A percentile compares a stretch with the other conserved stretches of the same genome.
These are phyloP conservation scores for Cladosporium sphaerospermum DNA, from an alignment of 2,329 filamentous ascomycete genomes.

Conservation along the genomic window DNA sequence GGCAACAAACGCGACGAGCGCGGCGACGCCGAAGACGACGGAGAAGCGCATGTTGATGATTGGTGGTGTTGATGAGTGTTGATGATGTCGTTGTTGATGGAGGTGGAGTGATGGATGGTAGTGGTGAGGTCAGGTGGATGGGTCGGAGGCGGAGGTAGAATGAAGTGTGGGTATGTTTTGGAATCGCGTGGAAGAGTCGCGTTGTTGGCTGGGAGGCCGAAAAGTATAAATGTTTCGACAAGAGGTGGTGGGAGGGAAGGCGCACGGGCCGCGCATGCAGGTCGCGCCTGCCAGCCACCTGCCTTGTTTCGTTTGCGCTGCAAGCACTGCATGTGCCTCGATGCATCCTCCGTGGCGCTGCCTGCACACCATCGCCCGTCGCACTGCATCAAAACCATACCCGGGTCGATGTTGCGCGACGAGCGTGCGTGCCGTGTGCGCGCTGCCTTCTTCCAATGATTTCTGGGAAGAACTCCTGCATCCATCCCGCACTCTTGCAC, in stretches of 20 bases:
- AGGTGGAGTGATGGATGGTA: not conserved
- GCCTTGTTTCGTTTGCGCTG: conserved; percentile 11
- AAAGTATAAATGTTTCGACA: conserved; percentile 11
- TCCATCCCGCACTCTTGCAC: not conserved
- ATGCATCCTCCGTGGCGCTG: conserved; percentile 3
- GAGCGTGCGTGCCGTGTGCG: conserved; percentile 3
- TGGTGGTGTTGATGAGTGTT: conserved; percentile 2
- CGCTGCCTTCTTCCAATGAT: not conserved
- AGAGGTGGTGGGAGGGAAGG: conserved; percentile 1
- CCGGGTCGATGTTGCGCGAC: conserved; percentile 2
- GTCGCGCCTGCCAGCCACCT: conserved; percentile 5
- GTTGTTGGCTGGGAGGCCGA: conserved; percentile 6
- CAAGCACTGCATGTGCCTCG: not conserved
- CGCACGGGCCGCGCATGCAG: not conserved
- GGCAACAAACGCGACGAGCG: conserved; percentile 6
- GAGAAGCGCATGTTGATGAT: conserved; percentile 8
- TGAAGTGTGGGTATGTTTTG: conserved; percentile 8
- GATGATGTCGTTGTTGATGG: not conserved
- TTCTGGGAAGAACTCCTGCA: conserved; percentile 2
- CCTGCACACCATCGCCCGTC: conserved; percentile 1
- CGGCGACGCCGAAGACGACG: conserved; percentile 10
- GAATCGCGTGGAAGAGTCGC: conserved; percentile 5
- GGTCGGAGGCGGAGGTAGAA: not conserved
- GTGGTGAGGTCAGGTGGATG: not conserved
- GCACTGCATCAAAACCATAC: conserved; percentile 5